These are phyloP conservation scores for Penicillium robsamsonii DNA, from an alignment of 495 filamentous ascomycete species.

Conservation along the genomic window DNA sequence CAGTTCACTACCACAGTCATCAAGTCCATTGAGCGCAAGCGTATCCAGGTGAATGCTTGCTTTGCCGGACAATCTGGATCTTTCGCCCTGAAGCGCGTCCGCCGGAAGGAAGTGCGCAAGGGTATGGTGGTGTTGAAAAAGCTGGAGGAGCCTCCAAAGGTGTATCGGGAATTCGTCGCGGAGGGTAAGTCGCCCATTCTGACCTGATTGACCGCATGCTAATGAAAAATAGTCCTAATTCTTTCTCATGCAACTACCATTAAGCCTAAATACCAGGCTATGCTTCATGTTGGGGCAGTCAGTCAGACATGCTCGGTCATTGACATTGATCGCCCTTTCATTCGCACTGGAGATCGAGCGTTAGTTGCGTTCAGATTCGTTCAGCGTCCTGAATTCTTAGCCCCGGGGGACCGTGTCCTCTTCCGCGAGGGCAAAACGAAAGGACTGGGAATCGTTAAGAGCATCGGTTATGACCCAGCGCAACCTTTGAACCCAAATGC, in stretches of 20 bases:
- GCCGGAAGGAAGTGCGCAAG: conserved; percentile 92
- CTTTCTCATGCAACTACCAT: conserved; percentile 98
- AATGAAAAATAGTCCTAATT: conserved; percentile 67
- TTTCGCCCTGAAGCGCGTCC: conserved; percentile 82
- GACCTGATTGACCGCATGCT: conserved; percentile 7
- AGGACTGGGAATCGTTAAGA: conserved; percentile 91
- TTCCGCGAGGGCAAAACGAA: conserved; percentile 96
- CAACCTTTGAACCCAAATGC: conserved; percentile 51
- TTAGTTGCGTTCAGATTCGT: conserved; percentile 92
- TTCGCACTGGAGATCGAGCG: conserved; percentile 90
- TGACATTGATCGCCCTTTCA: conserved; percentile 94
- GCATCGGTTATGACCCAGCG: conserved; percentile 76
- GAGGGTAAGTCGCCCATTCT: conserved; percentile 57
- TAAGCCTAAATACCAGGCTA: conserved; percentile 95
- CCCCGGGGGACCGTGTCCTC: conserved; percentile 80
- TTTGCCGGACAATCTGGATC: conserved; percentile 90
- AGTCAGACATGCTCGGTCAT: conserved; percentile 96
- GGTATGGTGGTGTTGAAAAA: conserved; percentile 97
- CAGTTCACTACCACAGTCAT: conserved; percentile 89
- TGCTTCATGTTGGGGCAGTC: conserved; percentile 95
- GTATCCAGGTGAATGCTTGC: conserved; percentile 84
- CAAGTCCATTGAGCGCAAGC: conserved; percentile 91
- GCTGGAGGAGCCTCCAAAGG: conserved; percentile 69
- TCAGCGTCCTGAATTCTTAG: conserved; percentile 92
- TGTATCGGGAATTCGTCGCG: conserved; percentile 88